These are phyloP conservation scores for Solanum gandarillasii DNA, from an alignment of 257 asterid genomes.

Conservation along the genomic window DNA sequence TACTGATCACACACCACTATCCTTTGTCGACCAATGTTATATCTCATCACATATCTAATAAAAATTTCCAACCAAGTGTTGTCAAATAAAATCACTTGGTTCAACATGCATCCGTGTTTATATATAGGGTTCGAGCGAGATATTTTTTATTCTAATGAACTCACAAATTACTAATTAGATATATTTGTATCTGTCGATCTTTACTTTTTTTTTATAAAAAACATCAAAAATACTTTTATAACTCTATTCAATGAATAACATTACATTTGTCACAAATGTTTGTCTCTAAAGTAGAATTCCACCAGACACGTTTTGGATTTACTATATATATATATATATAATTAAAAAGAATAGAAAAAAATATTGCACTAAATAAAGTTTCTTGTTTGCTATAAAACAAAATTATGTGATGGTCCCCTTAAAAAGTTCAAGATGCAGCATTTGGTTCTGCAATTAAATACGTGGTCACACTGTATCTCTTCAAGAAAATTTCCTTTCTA, in stretches of 20 bases:
- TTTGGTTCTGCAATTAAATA: background rate
- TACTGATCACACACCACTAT: background rate
- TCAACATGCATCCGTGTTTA: background rate
- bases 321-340: background rate
- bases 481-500: background rate
- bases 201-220: background rate
- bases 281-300: background rate
- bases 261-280: background rate
- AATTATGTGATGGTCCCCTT: background rate
- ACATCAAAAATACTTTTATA: background rate
- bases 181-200: no score
- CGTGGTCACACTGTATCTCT: background rate
- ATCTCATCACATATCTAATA: no score
- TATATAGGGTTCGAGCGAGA: no score
- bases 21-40: background rate
- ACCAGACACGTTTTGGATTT: background rate
- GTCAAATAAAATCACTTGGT: no score
- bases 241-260: background rate
- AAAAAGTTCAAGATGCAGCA: background rate
- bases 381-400: background rate
- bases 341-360: background rate
- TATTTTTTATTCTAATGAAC: background rate
- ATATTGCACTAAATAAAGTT: background rate
- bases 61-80: no score
- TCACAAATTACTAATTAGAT: background rate